Percentiles rank a stretch among this genome's conserved stretches.
Conservation (phyloP, 1,284 basidiomycete species). For the Malassezia dermatis region DNA sequence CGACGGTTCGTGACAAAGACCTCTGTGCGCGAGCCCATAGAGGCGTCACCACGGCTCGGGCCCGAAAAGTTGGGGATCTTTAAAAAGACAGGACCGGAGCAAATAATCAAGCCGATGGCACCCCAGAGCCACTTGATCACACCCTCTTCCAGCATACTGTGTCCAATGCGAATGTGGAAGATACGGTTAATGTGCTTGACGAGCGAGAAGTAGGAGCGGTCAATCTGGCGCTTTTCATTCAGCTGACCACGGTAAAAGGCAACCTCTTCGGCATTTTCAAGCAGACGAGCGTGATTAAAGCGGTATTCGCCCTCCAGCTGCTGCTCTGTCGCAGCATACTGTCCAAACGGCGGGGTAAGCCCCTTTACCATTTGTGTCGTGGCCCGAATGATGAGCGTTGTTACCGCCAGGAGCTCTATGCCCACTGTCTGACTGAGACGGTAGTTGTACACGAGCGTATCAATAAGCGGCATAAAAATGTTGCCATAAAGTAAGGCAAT, state of each 20-base stretch:
- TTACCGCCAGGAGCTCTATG: conserved; percentile 64
- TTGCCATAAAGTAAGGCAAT: conserved; percentile 75
- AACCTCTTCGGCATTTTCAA: conserved; percentile 84
- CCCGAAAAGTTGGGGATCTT: conserved; percentile 59
- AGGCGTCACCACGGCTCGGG: conserved; percentile 18
- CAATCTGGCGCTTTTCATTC: conserved; percentile 83
- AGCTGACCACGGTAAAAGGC: conserved; percentile 84
- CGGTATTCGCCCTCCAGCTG: conserved; percentile 72
- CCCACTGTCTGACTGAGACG: conserved; percentile 88
- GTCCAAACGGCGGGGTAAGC: conserved; percentile 79
- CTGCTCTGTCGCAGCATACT: conserved; percentile 65
- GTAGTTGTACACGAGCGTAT: conserved; percentile 88
- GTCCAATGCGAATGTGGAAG: conserved; percentile 71
- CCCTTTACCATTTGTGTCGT: conserved; percentile 34
- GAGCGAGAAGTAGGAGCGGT: conserved; percentile 76
- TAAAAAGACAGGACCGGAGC: conserved; percentile 87
- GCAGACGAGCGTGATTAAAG: conserved; percentile 83
- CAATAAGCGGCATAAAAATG: conserved; percentile 67
- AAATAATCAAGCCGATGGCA: conserved; percentile 78
- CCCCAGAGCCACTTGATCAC: conserved; percentile 96
- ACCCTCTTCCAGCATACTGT: conserved; percentile 70
- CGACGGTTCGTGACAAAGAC: conserved; percentile 83
- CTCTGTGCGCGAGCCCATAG: conserved; percentile 45
- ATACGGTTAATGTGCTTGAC: conserved; percentile 81
- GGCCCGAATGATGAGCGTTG: conserved; percentile 62